Evolutionary conservation across 257 asterid genomes (phyloP), one percentile per base, ranked within the genome.

Genomic region (Jacaranda copaia): DNA sequence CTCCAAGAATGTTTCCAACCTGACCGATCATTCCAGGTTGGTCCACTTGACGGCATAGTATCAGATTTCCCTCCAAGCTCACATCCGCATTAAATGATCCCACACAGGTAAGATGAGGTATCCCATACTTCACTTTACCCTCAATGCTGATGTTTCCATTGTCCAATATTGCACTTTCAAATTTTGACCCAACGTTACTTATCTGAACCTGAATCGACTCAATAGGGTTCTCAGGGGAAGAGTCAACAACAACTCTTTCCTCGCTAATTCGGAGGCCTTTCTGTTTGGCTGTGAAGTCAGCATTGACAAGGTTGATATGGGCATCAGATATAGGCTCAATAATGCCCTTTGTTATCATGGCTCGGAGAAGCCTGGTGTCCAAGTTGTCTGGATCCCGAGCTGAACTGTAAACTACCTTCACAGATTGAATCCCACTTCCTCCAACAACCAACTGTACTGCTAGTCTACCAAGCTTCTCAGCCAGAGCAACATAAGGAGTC

Each of bases 1-100:
- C 93, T 6, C 89, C 98, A 7, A 95, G 99, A 75, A 95, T 88
- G 78, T 81, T 91, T 13, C 99, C 99, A 8, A 95, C 97, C 36
- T 40, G 76, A 12, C 99, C 99, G 6, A 95, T 95, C 99, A 95
- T 93, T n/a, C 98, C 99, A 0, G 99, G 99, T 63, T 91, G 99
- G 70, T 95, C 99, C 9, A 90, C 96, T 82, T 95, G 99, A 43
- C 92, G 88, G 83, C 97, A 95, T 1, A 95, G 88, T 53, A 95
- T 89, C 55, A 95, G 86, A 76, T 85, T 95, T 18, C 97, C 98
- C 66, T 93, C 99, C 79, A 95, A 79, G 72, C 99, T 93, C 76
- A 95, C 99, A 51, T 95, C 99, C 19, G 90, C 93, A 0, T 88
- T 83, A 43, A 85, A 89, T 5, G 97, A 68, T n/a, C 99, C 99